Evolutionary conservation across 345 rosid species (phyloP).

Genomic region (Litchi chinensis): DNA sequence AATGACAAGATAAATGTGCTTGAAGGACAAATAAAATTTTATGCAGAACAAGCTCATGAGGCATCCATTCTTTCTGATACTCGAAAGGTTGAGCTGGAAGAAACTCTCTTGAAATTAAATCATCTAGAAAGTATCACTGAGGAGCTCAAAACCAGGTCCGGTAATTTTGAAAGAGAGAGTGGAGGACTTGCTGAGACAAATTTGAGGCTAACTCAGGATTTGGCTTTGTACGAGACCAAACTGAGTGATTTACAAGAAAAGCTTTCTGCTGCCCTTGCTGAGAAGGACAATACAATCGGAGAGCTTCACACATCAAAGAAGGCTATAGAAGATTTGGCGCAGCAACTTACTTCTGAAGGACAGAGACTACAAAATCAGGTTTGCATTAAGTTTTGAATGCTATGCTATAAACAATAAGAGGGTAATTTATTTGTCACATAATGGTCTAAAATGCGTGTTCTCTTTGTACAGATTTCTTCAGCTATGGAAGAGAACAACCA

Average conservation of each 20-base stretch:
- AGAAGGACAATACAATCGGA: slow-evolving; percentile 62
- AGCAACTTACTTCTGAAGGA: slow-evolving; percentile 67
- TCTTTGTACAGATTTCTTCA: slow-evolving; percentile 59
- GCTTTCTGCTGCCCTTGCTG: slow-evolving; percentile 47
- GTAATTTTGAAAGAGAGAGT: slow-evolving; percentile 66
- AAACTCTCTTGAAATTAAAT: slow-evolving; percentile 53
- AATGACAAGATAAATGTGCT: slow-evolving; percentile 59
- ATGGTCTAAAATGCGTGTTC: neutral
- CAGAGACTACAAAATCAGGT: slow-evolving; percentile 81
- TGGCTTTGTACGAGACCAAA: slow-evolving; percentile 65
- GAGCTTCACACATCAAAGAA: slow-evolving; percentile 68
- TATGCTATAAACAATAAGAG: neutral
- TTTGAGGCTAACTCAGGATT: slow-evolving; percentile 70
- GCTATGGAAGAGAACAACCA: slow-evolving; percentile 69
- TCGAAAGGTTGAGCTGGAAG: slow-evolving; percentile 66
- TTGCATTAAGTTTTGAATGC: slow-evolving; percentile 24
- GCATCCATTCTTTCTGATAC: slow-evolving; percentile 59
- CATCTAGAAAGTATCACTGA: slow-evolving; percentile 61
- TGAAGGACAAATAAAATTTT: slow-evolving; percentile 56
- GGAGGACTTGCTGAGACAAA: slow-evolving; percentile 79
- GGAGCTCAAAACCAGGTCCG: slow-evolving; percentile 62
- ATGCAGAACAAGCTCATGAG: slow-evolving; percentile 57
- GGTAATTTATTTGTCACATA: slow-evolving; percentile 5
- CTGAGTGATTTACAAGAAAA: slow-evolving; percentile 56
- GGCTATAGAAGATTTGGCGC: slow-evolving; percentile 58